phyloP scores from a whole-genome alignment of 2,329 filamentous ascomycete species.

The Seiridium cupressi region DNA sequence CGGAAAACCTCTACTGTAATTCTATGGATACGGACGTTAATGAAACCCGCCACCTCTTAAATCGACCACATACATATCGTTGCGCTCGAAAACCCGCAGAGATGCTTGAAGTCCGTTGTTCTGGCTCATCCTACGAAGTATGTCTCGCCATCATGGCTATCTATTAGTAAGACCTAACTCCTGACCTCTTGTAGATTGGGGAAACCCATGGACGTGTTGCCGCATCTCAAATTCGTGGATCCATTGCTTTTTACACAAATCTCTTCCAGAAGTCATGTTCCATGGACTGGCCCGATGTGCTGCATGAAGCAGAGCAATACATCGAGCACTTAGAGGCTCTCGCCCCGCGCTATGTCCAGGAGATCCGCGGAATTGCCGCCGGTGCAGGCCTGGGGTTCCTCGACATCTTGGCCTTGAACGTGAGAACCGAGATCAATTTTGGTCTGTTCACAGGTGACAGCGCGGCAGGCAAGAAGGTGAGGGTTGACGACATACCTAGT shows the following conservation, averaged over 20 bases:
- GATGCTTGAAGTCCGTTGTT: conserved; percentile 13
- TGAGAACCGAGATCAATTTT: conserved; percentile 56
- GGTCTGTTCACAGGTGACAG: conserved; percentile 42
- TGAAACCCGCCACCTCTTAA: not conserved
- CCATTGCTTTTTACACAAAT: conserved; percentile 32
- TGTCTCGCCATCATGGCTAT: conserved; percentile 13
- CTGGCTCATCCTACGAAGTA: conserved; percentile 13
- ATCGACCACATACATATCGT: not conserved
- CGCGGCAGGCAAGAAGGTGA: not conserved
- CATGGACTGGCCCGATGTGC: conserved; percentile 29
- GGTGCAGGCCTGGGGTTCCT: conserved; percentile 43
- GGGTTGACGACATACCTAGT: conserved; percentile 17
- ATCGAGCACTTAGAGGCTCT: conserved; percentile 36
- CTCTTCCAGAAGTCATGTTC: conserved; percentile 31
- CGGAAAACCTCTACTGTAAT: not conserved
- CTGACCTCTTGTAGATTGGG: conserved; percentile 28
- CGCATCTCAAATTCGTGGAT: conserved; percentile 26
- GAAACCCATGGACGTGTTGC: conserved; percentile 30
- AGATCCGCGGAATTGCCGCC: conserved; percentile 51
- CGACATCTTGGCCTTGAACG: conserved; percentile 57
- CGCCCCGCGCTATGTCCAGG: conserved; percentile 35
- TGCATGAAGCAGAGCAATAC: conserved; percentile 41
- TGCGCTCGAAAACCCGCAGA: too few relatives aligned
- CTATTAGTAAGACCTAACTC: too few relatives aligned
- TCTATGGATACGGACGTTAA: not conserved